A percentile compares a stretch with the other conserved stretches of the same genome.
phyloP scores from a whole-genome alignment of 108 stramenopile species.

The Schizochytrium sp. region DNA sequence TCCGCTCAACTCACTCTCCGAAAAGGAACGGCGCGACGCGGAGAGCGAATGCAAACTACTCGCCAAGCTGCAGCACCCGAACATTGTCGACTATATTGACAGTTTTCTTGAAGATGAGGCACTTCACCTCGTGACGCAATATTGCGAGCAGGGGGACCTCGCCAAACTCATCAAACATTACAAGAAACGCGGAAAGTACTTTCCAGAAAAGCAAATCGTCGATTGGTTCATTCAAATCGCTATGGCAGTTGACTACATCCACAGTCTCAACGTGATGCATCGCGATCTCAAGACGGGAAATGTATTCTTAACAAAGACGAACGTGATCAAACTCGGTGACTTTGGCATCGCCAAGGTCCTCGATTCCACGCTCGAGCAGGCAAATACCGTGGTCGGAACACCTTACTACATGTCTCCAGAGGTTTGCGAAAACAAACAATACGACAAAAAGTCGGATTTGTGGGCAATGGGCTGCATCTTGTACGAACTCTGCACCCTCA shows the following conservation, averaged over 20 bases:
- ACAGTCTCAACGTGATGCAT: slow-evolving; percentile 37
- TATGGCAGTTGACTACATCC: slow-evolving; percentile 38
- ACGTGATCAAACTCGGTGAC: slow-evolving; percentile 39
- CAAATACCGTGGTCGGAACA: slow-evolving; percentile 41
- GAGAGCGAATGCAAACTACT: slow-evolving; percentile 14
- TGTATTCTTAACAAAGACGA: slow-evolving; percentile 44
- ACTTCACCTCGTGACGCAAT: slow-evolving; percentile 33
- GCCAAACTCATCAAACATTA: background rate
- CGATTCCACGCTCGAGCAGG: slow-evolving; percentile 28
- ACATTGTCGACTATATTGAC: slow-evolving; percentile 26
- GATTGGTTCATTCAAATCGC: slow-evolving; percentile 41
- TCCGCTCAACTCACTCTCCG: background rate
- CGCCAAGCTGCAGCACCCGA: slow-evolving; percentile 19
- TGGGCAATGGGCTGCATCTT: slow-evolving; percentile 26
- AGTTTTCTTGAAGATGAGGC: background rate
- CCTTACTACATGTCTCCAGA: slow-evolving; percentile 42
- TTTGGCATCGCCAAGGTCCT: slow-evolving; percentile 42
- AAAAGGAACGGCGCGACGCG: background rate
- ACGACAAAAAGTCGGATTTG: slow-evolving; percentile 19
- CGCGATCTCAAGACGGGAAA: slow-evolving; percentile 50
- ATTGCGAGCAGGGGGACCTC: slow-evolving; percentile 30
- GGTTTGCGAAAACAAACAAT: slow-evolving; percentile 1
- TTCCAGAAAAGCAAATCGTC: slow-evolving; percentile 14
- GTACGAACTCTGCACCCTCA: slow-evolving; percentile 24
- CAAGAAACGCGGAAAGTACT: background rate